Evolutionary conservation across 2,329 filamentous ascomycete genomes (phyloP).

Genomic region (Neonectria faginata): DNA sequence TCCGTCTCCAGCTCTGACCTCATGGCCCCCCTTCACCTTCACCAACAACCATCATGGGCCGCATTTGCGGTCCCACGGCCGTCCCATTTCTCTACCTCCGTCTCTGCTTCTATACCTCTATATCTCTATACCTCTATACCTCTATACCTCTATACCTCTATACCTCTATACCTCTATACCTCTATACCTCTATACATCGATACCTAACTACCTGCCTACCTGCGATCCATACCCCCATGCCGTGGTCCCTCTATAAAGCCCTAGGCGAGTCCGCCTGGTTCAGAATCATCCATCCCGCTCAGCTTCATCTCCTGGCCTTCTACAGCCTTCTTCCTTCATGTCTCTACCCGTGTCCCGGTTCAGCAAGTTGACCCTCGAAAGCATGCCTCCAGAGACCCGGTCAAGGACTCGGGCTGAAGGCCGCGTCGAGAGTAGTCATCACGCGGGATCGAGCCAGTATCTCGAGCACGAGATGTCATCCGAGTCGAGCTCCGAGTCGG

Average conservation of each 20-base stretch:
- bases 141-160: background rate
- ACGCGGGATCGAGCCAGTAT: conserved; percentile 18
- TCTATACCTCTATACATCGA: background rate
- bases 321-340: conserved; percentile 35
- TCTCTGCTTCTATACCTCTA: background rate
- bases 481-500: conserved; percentile 45
- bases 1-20: conserved; percentile 20
- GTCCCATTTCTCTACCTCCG: background rate
- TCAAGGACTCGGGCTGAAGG: conserved; percentile 32
- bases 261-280: conserved; percentile 18
- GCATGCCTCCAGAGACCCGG: conserved; percentile 45
- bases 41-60: conserved; percentile 34
- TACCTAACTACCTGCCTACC: background rate
- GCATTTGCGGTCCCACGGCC: conserved; percentile 27
- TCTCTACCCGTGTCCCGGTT: conserved; percentile 43
- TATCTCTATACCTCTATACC: background rate
- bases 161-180: background rate
- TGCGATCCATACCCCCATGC: too few species aligned
- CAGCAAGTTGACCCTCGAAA: conserved; percentile 47
- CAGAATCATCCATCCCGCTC: background rate
- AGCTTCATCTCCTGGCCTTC: conserved; percentile 9
- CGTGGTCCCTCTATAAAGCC: conserved; percentile 35
- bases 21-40: conserved; percentile 19
- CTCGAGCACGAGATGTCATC: conserved; percentile 44
- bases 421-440: conserved; percentile 20